Conservation (phyloP, 164 flowering plant species). For the Cinnamomum micranthum region DNA sequence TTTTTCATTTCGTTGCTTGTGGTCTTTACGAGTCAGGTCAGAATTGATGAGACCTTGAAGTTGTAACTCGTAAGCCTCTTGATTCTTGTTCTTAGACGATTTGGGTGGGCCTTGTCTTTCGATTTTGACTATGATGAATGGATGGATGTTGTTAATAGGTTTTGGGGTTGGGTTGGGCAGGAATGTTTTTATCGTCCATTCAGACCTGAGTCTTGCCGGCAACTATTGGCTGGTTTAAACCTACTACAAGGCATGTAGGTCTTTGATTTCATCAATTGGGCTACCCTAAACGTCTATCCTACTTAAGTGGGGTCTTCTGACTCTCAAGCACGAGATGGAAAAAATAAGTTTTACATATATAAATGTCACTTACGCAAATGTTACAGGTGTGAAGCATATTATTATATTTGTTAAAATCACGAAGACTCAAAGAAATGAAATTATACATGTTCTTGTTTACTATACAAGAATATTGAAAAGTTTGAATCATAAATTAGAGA, state of each 20-base stretch:
- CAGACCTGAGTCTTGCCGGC: too few relatives aligned
- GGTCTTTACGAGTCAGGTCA: slow-evolving; percentile 71
- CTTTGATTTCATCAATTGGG: too few relatives aligned
- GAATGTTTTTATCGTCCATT: slow-evolving; percentile 47
- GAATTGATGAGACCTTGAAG: neutral
- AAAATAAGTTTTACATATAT: too few relatives aligned
- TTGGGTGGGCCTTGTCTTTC: neutral
- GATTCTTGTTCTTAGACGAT: neutral
- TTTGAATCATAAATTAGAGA: too few relatives aligned
- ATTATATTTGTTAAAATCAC: too few relatives aligned
- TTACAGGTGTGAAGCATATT: slow-evolving; percentile 20
- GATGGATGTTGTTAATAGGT: slow-evolving; percentile 43
- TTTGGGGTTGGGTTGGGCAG: slow-evolving; percentile 94
- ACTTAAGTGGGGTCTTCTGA: slow-evolving; percentile 22
- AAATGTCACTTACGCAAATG: too few relatives aligned
- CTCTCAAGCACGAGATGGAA: neutral
- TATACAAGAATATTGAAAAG: too few relatives aligned
- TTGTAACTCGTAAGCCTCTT: neutral
- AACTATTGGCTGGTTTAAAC: too few relatives aligned
- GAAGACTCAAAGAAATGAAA: too few relatives aligned
- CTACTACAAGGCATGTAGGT: too few relatives aligned
- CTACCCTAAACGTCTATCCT: too few relatives aligned
- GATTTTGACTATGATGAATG: neutral
- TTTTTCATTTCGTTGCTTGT: slow-evolving; percentile 71
- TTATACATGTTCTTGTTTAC: too few relatives aligned